These are phyloP conservation scores for Candida buenavistaensis DNA, from an alignment of 1,139 yeast genomes.

Conservation along the genomic window DNA sequence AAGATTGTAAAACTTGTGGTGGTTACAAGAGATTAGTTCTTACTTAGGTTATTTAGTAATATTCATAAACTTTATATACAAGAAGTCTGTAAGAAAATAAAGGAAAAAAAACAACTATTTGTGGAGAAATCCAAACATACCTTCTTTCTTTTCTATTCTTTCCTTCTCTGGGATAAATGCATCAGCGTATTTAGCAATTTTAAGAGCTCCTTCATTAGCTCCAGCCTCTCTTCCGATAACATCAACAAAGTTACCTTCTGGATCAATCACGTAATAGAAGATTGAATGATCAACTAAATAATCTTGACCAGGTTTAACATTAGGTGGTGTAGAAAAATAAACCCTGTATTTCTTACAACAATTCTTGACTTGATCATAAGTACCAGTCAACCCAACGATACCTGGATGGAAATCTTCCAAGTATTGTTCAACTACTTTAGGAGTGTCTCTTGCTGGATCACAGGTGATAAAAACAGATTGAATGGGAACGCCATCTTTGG, in stretches of 20 bases:
- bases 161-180: conserved; percentile 78
- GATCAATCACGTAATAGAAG: conserved; percentile 94
- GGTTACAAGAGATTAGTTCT: conserved; percentile 49
- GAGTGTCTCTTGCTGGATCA: conserved; percentile 92
- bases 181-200: conserved; percentile 72
- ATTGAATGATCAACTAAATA: conserved; percentile 96
- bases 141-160: conserved; percentile 57
- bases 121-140: conserved; percentile 57
- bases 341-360: conserved; percentile 89
- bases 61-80: too few relatives aligned
- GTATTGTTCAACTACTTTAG: conserved; percentile 77
- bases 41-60: conserved; percentile 3
- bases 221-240: conserved; percentile 91
- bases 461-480: conserved; percentile 93
- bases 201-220: conserved; percentile 74
- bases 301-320: conserved; percentile 92
- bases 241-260: conserved; percentile 92
- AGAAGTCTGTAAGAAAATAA: too few relatives aligned
- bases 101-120: too few relatives aligned
- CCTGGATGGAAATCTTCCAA: conserved; percentile 84
- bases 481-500: conserved; percentile 57
- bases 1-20: conserved; percentile 47
- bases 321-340: conserved; percentile 92
- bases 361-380: conserved; percentile 78
- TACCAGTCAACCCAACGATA: conserved; percentile 88